Conservation (phyloP, 169 alveolate species). For the Plasmodium blacklocki region DNA sequence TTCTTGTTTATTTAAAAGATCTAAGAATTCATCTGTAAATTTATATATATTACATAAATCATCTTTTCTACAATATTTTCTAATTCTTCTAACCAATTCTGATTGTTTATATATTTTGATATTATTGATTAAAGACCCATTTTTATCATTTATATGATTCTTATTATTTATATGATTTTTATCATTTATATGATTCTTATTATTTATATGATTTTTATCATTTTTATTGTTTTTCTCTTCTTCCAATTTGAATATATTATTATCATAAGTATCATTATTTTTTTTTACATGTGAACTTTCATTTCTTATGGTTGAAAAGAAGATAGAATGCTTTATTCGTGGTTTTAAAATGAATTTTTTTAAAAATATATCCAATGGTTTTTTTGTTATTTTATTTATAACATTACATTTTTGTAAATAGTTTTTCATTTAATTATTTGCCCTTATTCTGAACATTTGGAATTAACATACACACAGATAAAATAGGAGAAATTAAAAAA, state of each 20-base stretch:
- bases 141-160: neutral
- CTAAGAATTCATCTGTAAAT: constrained; percentile 45
- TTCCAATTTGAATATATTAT: neutral
- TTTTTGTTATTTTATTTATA: no score
- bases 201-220: neutral
- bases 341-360: no score
- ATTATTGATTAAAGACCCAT: constrained; percentile 1
- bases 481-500: no score
- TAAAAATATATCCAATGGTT: no score
- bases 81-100: constrained; percentile 39
- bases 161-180: no score
- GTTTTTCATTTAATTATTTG: no score
- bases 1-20: constrained; percentile 41
- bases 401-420: no score
- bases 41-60: constrained; percentile 60
- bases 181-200: no score
- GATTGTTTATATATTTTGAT: constrained; percentile 18
- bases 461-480: no score
- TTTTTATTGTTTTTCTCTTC: neutral
- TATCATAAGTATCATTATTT: neutral
- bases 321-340: no score
- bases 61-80: constrained; percentile 71
- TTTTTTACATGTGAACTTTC: neutral
- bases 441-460: no score
- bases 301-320: neutral